These are phyloP conservation scores for Candida maltosa DNA, from an alignment of 805 yeast genomes.

Conservation along the genomic window DNA sequence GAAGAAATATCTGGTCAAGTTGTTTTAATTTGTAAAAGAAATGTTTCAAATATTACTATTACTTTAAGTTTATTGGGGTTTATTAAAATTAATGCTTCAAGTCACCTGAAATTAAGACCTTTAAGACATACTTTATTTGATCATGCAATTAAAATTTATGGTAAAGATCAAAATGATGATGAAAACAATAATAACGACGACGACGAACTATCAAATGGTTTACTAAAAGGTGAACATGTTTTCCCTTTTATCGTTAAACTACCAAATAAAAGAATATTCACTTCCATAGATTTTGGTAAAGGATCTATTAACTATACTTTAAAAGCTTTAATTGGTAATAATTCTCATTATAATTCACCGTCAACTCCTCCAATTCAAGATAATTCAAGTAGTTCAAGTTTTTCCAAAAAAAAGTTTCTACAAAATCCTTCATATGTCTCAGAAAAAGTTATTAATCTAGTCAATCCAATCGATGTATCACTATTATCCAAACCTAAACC, in stretches of 20 bases:
- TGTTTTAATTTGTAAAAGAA: constrained; percentile 52
- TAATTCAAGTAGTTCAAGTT: constrained; percentile 15
- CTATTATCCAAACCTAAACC: constrained; percentile 64
- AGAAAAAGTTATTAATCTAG: constrained; percentile 56
- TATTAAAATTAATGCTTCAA: constrained; percentile 51
- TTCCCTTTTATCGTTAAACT: constrained; percentile 82
- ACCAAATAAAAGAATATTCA: constrained; percentile 70
- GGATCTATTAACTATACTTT: constrained; percentile 75
- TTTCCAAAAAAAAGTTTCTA: constrained; percentile 15
- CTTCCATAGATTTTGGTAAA: constrained; percentile 77
- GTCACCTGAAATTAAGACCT: constrained; percentile 52
- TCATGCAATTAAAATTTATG: constrained; percentile 59
- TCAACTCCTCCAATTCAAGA: not conserved
- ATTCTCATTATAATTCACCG: constrained; percentile 9
- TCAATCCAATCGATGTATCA: constrained; percentile 75
- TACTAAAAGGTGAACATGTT: constrained; percentile 80
- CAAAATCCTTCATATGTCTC: constrained; percentile 37
- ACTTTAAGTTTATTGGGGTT: constrained; percentile 54
- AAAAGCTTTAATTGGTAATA: constrained; percentile 43
- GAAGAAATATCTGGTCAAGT: constrained; percentile 68
- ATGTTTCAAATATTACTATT: constrained; percentile 51
- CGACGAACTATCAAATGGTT: constrained; percentile 39
- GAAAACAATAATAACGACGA: constrained; percentile 13
- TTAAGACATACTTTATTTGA: constrained; percentile 52
- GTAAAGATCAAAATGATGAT: constrained; percentile 26